Percentiles rank a stretch among this genome's conserved stretches.
Evolutionary conservation across 164 flowering plant genomes (phyloP).

Genomic region (Tinospora cordifolia): DNA sequence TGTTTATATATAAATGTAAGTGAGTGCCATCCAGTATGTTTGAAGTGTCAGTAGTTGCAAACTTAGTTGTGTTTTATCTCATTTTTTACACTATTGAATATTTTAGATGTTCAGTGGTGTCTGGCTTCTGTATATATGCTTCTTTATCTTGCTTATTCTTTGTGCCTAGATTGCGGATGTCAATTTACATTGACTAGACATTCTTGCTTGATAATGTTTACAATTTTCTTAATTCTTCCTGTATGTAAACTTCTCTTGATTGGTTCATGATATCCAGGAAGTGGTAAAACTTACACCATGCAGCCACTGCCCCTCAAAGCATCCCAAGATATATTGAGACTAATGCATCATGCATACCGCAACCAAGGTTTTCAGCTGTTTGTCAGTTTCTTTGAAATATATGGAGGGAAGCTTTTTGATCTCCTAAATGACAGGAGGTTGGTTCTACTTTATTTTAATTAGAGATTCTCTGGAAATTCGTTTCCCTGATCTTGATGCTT

Average conservation of each 20-base stretch:
- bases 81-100: background rate
- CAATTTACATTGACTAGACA: background rate
- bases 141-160: background rate
- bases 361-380: conserved; percentile 80
- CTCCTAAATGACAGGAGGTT: conserved; percentile 88
- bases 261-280: conserved; percentile 44
- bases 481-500: conserved; percentile 3
- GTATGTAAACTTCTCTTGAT: conserved; percentile 3
- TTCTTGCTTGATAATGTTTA: background rate
- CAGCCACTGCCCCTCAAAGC: conserved; percentile 88
- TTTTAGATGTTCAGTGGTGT: background rate
- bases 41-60: background rate
- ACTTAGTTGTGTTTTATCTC: background rate
- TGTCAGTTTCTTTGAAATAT: conserved; percentile 94
- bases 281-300: conserved; percentile 96
- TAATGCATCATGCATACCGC: conserved; percentile 62
- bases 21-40: background rate
- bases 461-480: conserved; percentile 1
- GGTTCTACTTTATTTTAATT: conserved; percentile 15
- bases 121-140: background rate
- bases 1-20: no score
- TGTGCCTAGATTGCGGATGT: no score
- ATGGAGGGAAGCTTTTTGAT: conserved; percentile 90
- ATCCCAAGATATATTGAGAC: conserved; percentile 65
- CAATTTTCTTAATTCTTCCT: background rate